Percentiles rank a stretch among this genome's conserved stretches.
Conservation (phyloP, 345 rosid genomes). For the Eucalyptus camaldulensis region DNA sequence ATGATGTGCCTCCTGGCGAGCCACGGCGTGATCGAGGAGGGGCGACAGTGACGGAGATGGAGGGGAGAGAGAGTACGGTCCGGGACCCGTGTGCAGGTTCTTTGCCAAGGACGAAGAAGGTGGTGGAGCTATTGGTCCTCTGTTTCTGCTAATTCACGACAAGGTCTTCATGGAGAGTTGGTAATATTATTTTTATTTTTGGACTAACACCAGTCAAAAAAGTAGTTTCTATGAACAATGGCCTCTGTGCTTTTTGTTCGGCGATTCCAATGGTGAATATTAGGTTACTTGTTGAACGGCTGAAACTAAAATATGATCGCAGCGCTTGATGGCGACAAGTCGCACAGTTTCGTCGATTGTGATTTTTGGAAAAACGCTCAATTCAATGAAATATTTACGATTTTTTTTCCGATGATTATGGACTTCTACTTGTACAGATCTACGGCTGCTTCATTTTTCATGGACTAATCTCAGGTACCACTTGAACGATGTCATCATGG, state of each 20-base stretch:
- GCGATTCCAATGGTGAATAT: neutral
- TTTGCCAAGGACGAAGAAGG: constrained; percentile 13
- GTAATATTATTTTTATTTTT: neutral
- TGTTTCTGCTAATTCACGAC: constrained; percentile 17
- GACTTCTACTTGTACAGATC: neutral
- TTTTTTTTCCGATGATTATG: neutral
- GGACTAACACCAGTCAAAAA: neutral
- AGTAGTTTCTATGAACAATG: neutral
- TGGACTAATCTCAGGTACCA: constrained; percentile 3
- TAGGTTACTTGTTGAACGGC: neutral
- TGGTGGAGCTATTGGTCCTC: constrained; percentile 29
- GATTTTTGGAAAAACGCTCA: neutral
- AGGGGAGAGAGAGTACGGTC: constrained; percentile 15
- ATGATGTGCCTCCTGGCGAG: constrained; percentile 38
- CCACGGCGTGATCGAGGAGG: constrained; percentile 12
- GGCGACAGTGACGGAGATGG: neutral
- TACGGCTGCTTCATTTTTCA: neutral
- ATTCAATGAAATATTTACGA: neutral
- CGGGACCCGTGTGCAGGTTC: constrained; percentile 30
- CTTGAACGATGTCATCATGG: constrained; percentile 11
- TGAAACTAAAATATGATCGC: neutral
- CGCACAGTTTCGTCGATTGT: neutral
- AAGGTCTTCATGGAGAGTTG: constrained; percentile 26
- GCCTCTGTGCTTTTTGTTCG: neutral
- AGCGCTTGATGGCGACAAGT: neutral